Evolutionary conservation across 129 eudicot species (phyloP).

Genomic region (Tagetes erecta): DNA sequence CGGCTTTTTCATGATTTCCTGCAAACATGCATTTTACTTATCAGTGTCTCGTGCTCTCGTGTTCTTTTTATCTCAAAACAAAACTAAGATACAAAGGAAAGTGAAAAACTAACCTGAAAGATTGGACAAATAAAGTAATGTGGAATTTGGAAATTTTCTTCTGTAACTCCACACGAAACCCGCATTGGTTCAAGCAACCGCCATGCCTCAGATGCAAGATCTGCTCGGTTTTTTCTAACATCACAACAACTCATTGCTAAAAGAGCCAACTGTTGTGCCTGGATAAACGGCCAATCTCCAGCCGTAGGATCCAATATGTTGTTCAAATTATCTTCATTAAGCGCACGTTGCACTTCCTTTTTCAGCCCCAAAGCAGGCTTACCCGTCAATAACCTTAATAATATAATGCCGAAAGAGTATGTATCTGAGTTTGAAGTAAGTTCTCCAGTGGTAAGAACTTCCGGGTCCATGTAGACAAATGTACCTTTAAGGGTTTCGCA

Average conservation of each 20-base stretch:
- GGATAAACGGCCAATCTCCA: slow-evolving; percentile 96
- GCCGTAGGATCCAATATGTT: slow-evolving; percentile 69
- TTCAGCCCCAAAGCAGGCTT: slow-evolving; percentile 58
- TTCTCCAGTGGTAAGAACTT: slow-evolving; percentile 69
- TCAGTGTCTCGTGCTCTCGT: too few species aligned
- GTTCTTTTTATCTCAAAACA: too few species aligned
- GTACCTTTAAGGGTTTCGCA: slow-evolving; percentile 70
- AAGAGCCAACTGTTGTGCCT: slow-evolving; percentile 82
- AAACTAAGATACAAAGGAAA: neutral
- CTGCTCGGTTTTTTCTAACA: slow-evolving; percentile 56
- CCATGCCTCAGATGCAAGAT: slow-evolving; percentile 76
- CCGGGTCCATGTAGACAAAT: slow-evolving; percentile 75
- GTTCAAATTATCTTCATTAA: slow-evolving; percentile 59
- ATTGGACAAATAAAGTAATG: slow-evolving; percentile 75
- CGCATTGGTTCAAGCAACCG: slow-evolving; percentile 83
- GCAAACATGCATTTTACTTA: neutral
- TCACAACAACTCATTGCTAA: slow-evolving; percentile 72
- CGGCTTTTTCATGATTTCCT: slow-evolving; percentile 89
- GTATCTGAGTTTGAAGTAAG: slow-evolving; percentile 79
- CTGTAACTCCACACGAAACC: slow-evolving; percentile 61
- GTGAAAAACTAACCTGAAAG: slow-evolving; percentile 62
- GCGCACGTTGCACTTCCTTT: slow-evolving; percentile 67
- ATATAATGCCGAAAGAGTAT: slow-evolving; percentile 73
- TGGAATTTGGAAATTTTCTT: slow-evolving; percentile 44
- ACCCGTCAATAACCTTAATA: slow-evolving; percentile 76